phyloP scores from a whole-genome alignment of 495 filamentous ascomycete species.

The Penicillium paxilli region DNA sequence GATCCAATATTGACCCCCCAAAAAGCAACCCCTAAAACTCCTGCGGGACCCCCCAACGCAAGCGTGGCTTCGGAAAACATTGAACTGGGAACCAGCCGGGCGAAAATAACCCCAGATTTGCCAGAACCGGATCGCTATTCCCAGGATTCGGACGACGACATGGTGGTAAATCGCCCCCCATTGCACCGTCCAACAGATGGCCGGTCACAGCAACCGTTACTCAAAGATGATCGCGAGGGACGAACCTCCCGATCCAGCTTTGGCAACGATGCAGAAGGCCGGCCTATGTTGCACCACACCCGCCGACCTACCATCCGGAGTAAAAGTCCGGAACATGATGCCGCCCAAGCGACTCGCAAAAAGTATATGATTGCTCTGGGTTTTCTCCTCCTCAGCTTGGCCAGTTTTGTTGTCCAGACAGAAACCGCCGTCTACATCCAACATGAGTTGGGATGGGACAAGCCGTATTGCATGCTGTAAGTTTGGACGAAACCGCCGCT shows the following conservation, averaged over 20 bases:
- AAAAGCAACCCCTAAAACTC: background rate
- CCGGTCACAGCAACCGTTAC: slow-evolving; percentile 54
- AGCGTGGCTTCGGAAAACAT: slow-evolving; percentile 31
- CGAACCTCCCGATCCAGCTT: slow-evolving; percentile 43
- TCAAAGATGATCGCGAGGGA: slow-evolving; percentile 54
- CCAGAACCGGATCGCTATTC: slow-evolving; percentile 27
- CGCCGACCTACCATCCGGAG: slow-evolving; percentile 62
- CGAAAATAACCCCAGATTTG: slow-evolving; percentile 6
- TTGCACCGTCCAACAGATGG: slow-evolving; percentile 51
- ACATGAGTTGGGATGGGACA: slow-evolving; percentile 84
- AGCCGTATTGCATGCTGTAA: slow-evolving; percentile 97
- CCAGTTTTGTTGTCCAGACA: slow-evolving; percentile 86
- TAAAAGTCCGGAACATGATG: slow-evolving; percentile 56
- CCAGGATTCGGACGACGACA: slow-evolving; percentile 45
- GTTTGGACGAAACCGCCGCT: slow-evolving; percentile 26
- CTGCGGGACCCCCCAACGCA: slow-evolving; percentile 6
- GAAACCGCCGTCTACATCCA: slow-evolving; percentile 94
- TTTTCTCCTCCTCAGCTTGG: slow-evolving; percentile 76
- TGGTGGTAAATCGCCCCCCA: slow-evolving; percentile 43
- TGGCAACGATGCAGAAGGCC: slow-evolving; percentile 38
- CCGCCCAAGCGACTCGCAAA: slow-evolving; percentile 63
- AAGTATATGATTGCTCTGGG: slow-evolving; percentile 85
- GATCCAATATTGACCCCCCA: background rate
- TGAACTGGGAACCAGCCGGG: slow-evolving; percentile 23
- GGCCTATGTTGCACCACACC: slow-evolving; percentile 44